Conservation (phyloP, 805 yeast genomes). For the Candida montana region DNA sequence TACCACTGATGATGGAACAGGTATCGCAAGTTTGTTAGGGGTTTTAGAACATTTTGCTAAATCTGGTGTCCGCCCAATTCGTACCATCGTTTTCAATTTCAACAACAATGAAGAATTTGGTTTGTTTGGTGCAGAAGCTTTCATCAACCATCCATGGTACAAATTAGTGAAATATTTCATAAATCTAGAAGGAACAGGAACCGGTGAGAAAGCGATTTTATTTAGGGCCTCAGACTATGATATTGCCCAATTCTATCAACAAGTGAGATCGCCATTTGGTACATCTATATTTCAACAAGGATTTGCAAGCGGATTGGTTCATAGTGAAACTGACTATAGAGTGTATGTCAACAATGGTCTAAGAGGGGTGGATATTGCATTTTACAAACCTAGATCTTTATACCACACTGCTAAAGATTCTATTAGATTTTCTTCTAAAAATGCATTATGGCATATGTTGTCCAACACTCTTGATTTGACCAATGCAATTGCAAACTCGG, state of each 20-base stretch:
- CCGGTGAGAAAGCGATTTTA: conserved; percentile 69
- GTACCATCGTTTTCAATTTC: conserved; percentile 78
- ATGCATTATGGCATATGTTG: conserved; percentile 82
- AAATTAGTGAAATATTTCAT: conserved; percentile 56
- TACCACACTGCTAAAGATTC: conserved; percentile 79
- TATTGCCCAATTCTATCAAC: conserved; percentile 50
- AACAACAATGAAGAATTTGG: conserved; percentile 91
- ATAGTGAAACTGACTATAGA: conserved; percentile 82
- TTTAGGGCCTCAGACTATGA: conserved; percentile 82
- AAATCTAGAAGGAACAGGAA: conserved; percentile 89
- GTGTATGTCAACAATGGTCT: conserved; percentile 63
- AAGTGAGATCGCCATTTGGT: conserved; percentile 66
- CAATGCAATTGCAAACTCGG: conserved; percentile 36
- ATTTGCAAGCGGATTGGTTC: conserved; percentile 63
- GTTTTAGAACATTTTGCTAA: conserved; percentile 45
- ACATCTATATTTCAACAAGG: conserved; percentile 81
- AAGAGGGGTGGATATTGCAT: conserved; percentile 87
- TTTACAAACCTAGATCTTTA: conserved; percentile 75
- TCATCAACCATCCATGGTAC: conserved; percentile 70
- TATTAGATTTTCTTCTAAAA: conserved; percentile 55
- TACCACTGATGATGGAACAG: conserved; percentile 90
- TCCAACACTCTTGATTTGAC: conserved; percentile 61
- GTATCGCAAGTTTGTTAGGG: conserved; percentile 76
- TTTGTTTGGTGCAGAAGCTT: conserved; percentile 71
- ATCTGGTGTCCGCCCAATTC: conserved; percentile 45